These are phyloP conservation scores for Tolypocladium sp. DNA, from an alignment of 2,329 filamentous ascomycete genomes.

Conservation along the genomic window DNA sequence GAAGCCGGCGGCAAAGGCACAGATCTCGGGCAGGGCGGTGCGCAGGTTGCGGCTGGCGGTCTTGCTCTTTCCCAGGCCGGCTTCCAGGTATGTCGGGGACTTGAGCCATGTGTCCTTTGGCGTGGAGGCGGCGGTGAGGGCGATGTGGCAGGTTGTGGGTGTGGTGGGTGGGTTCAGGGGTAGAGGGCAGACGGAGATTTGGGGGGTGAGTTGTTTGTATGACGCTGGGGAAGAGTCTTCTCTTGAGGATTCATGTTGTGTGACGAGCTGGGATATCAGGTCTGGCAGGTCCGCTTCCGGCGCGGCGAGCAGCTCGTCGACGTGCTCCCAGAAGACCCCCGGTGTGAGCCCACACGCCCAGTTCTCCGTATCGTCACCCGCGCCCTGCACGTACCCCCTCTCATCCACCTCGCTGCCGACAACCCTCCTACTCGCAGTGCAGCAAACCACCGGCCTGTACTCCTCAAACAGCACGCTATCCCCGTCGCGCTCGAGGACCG, in stretches of 20 bases:
- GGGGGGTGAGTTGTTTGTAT: constrained; percentile 20
- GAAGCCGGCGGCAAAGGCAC: constrained; percentile 39
- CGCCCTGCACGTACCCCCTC: constrained; percentile 77
- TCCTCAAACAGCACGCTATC: constrained; percentile 35
- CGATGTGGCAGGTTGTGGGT: constrained; percentile 27
- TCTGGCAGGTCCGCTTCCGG: constrained; percentile 54
- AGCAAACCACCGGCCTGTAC: constrained; percentile 70
- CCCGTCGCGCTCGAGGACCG: constrained; percentile 22
- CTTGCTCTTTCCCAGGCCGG: constrained; percentile 65
- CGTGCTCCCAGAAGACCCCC: constrained; percentile 68
- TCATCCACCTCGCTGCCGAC: constrained; percentile 57
- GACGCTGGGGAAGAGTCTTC: not conserved
- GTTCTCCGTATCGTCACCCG: constrained; percentile 88
- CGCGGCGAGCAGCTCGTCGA: constrained; percentile 47
- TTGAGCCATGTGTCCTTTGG: constrained; percentile 31
- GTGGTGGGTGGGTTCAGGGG: constrained; percentile 11
- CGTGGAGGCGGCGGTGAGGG: constrained; percentile 32
- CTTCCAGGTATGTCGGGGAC: constrained; percentile 33
- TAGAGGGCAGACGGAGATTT: constrained; percentile 26
- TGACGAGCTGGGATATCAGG: constrained; percentile 37
- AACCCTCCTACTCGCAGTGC: constrained; percentile 71
- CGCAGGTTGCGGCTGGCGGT: constrained; percentile 77
- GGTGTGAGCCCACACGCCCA: constrained; percentile 81
- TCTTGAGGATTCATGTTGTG: constrained; percentile 7
- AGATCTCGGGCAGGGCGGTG: constrained; percentile 54